Conservation (phyloP, 345 rosid genomes). For the Hypericum androsaemum region DNA sequence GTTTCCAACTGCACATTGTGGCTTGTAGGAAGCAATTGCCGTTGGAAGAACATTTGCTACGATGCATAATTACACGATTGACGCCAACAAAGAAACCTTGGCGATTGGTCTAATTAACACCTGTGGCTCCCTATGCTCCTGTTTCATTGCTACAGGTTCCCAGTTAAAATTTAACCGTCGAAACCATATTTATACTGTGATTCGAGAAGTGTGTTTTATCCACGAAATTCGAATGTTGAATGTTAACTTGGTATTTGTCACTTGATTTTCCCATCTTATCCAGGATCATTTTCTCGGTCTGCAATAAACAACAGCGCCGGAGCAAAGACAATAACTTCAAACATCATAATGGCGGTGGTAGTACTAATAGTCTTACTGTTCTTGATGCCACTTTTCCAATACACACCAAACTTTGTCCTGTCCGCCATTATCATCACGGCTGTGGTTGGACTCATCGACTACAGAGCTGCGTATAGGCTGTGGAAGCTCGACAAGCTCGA, state of each 20-base stretch:
- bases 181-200: too few relatives aligned
- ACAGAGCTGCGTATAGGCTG: background rate
- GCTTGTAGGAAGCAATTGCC: slow-evolving; percentile 86
- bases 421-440: slow-evolving; percentile 4
- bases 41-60: slow-evolving; percentile 97
- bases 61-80: slow-evolving; percentile 75
- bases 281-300: slow-evolving; percentile 5
- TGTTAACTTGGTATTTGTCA: too few relatives aligned
- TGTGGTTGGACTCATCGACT: slow-evolving; percentile 1
- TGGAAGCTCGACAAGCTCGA: slow-evolving; percentile 6
- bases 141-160: too few relatives aligned
- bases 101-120: slow-evolving; percentile 95
- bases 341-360: background rate
- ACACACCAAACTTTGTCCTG: background rate
- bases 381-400: slow-evolving; percentile 4
- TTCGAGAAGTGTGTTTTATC: too few relatives aligned
- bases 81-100: slow-evolving; percentile 98
- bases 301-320: slow-evolving; percentile 4
- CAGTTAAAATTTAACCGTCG: too few relatives aligned
- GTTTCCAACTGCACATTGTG: too few relatives aligned
- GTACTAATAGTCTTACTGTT: background rate
- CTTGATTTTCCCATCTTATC: too few relatives aligned
- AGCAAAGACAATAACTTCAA: background rate
- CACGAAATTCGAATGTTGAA: too few relatives aligned
- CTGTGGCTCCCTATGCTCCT: too few relatives aligned